phyloP scores from a whole-genome alignment of 768 basidiomycete species.

The Boletus huronensis region DNA sequence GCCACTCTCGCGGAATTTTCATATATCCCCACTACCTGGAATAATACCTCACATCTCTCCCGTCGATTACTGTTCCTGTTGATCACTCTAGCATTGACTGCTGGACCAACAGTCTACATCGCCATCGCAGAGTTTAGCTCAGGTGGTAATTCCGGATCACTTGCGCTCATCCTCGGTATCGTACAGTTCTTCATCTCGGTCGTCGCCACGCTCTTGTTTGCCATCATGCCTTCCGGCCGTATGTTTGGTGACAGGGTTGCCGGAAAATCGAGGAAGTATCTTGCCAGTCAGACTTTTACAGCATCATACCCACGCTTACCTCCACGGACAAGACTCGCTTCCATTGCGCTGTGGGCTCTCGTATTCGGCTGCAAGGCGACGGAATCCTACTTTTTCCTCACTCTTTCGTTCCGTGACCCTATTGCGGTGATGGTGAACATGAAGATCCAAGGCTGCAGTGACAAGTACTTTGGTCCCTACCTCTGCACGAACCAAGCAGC shows the following conservation, averaged over 20 bases:
- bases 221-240: slow-evolving; percentile 90
- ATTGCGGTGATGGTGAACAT: slow-evolving; percentile 95
- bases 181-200: slow-evolving; percentile 96
- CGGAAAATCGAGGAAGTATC: slow-evolving; percentile 93
- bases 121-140: slow-evolving; percentile 70
- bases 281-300: slow-evolving; percentile 97
- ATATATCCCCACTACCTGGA: slow-evolving; percentile 98
- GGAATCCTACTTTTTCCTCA: slow-evolving; percentile 98
- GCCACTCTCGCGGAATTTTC: slow-evolving; percentile 95
- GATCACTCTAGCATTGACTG: slow-evolving; percentile 86
- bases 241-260: slow-evolving; percentile 99
- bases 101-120: slow-evolving; percentile 93
- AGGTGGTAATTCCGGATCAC: slow-evolving; percentile 56
- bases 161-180: slow-evolving; percentile 90
- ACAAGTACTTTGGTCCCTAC: slow-evolving; percentile 78
- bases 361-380: slow-evolving; percentile 95
- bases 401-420: slow-evolving; percentile 89
- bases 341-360: slow-evolving; percentile 80
- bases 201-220: slow-evolving; percentile 80
- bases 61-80: slow-evolving; percentile 87
- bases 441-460: slow-evolving; percentile 88
- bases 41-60: slow-evolving; percentile 94
- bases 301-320: slow-evolving; percentile 83
- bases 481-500: slow-evolving; percentile 93
- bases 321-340: slow-evolving; percentile 66